Evolutionary conservation across 78 protist genomes (phyloP).

Genomic region (Pigoraptor vietnamica): DNA sequence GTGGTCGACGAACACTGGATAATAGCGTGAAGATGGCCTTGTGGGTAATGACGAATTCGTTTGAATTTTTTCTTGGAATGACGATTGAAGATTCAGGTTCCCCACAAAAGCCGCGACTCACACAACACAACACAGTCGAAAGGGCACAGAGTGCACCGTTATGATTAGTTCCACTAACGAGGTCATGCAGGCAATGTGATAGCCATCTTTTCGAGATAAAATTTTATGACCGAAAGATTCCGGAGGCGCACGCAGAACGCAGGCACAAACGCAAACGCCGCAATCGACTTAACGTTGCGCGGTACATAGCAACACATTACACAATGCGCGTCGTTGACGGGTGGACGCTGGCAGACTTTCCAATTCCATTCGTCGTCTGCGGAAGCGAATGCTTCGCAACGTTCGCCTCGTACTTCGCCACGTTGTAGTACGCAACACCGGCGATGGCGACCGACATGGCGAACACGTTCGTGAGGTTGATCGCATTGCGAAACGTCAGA

Average conservation of each 20-base stretch:
- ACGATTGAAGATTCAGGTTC: no score
- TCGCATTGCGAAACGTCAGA: conserved; percentile 11
- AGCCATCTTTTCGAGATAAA: no score
- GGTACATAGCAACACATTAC: not conserved
- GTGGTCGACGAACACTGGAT: no score
- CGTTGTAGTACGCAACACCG: conserved; percentile 26
- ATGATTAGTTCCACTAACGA: no score
- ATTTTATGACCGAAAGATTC: no score
- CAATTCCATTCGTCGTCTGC: not conserved
- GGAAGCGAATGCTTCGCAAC: not conserved
- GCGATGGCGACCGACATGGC: conserved; percentile 20
- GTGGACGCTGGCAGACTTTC: not conserved
- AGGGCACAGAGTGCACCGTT: no score
- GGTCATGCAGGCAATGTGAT: no score
- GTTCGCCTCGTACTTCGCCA: not conserved
- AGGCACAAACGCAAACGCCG: not conserved
- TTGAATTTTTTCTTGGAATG: no score
- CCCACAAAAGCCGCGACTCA: no score
- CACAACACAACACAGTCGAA: no score
- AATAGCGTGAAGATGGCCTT: no score
- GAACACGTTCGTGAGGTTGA: not conserved
- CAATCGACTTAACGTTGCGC: not conserved
- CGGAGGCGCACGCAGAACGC: not conserved
- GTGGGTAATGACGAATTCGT: no score
- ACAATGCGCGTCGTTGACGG: not conserved